A percentile compares a stretch with the other conserved stretches of the same genome.
Evolutionary conservation across 1,284 basidiomycete species (phyloP).

Genomic region (Sporisorium graminicola): DNA sequence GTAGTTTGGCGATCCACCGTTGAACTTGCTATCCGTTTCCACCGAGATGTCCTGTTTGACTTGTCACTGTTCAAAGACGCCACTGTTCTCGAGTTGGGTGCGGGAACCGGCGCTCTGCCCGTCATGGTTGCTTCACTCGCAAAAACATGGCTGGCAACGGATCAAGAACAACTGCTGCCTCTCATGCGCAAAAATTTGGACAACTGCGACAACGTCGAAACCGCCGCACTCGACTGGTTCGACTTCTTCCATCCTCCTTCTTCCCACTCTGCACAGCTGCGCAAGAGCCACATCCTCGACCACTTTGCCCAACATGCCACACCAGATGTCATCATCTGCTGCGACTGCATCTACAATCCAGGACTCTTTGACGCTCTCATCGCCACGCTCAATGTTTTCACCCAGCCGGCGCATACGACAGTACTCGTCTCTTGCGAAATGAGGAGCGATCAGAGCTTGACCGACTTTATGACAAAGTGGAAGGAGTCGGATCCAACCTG

Average conservation of each 20-base stretch:
- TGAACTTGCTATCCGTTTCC: constrained; percentile 42
- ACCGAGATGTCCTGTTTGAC: constrained; percentile 24
- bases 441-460: constrained; percentile 50
- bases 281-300: constrained; percentile 24
- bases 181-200: constrained; percentile 55
- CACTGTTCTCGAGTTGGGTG: constrained; percentile 60
- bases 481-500: constrained; percentile 17
- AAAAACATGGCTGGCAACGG: constrained; percentile 61
- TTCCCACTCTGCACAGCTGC: constrained; percentile 19
- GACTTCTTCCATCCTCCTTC: constrained; percentile 41
- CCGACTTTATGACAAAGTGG: constrained; percentile 56
- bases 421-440: constrained; percentile 60
- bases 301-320: constrained; percentile 8
- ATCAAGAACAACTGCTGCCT: constrained; percentile 53
- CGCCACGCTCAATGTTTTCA: constrained; percentile 53
- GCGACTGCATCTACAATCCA: constrained; percentile 66
- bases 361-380: constrained; percentile 58
- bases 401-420: constrained; percentile 35
- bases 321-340: constrained; percentile 54
- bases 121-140: constrained; percentile 29
- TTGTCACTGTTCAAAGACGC: constrained; percentile 11
- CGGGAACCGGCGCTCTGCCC: constrained; percentile 64
- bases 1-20: constrained; percentile 63
- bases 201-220: neutral
- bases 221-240: constrained; percentile 45